These are phyloP conservation scores for Microcyclosporella mali DNA, from an alignment of 2,329 filamentous ascomycete genomes.

Conservation along the genomic window DNA sequence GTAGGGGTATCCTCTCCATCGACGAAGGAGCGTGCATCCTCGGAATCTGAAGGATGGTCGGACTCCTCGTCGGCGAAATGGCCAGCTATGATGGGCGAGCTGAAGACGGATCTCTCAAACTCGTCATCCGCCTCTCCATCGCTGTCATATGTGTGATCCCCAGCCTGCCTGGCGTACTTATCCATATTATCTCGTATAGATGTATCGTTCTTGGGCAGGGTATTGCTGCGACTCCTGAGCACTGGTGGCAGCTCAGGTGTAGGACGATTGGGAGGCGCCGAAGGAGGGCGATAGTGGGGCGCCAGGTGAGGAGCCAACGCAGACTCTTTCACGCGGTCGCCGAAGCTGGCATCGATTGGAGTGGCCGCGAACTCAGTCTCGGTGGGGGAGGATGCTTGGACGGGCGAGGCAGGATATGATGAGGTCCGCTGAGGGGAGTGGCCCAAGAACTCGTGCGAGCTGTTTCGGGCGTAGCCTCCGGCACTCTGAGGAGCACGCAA, in stretches of 20 bases:
- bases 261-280: constrained; percentile 3
- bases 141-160: constrained; percentile 57
- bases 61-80: constrained; percentile 57
- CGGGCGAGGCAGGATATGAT: constrained; percentile 16
- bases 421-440: constrained; percentile 13
- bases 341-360: constrained; percentile 29
- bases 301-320: too few relatives aligned
- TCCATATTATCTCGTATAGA: constrained; percentile 23
- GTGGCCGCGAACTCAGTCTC: constrained; percentile 28
- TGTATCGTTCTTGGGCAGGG: constrained; percentile 2
- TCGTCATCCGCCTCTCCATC: constrained; percentile 76
- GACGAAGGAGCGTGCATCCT: constrained; percentile 32
- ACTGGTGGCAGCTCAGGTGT: constrained; percentile 13
- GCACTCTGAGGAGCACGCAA: constrained; percentile 1
- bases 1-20: constrained; percentile 67
- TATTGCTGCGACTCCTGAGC: neutral
- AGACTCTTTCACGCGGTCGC: constrained; percentile 3
- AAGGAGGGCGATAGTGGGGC: constrained; percentile 12
- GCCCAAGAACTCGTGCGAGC: constrained; percentile 17
- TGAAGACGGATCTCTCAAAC: constrained; percentile 65
- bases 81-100: constrained; percentile 58
- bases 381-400: constrained; percentile 19
- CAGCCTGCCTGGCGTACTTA: constrained; percentile 28
- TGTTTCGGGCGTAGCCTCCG: constrained; percentile 11
- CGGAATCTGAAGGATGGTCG: constrained; percentile 55